Percentiles rank a stretch among this genome's conserved stretches.
phyloP scores from a whole-genome alignment of 345 rosid genomes.

The Rhizophora mangle region DNA sequence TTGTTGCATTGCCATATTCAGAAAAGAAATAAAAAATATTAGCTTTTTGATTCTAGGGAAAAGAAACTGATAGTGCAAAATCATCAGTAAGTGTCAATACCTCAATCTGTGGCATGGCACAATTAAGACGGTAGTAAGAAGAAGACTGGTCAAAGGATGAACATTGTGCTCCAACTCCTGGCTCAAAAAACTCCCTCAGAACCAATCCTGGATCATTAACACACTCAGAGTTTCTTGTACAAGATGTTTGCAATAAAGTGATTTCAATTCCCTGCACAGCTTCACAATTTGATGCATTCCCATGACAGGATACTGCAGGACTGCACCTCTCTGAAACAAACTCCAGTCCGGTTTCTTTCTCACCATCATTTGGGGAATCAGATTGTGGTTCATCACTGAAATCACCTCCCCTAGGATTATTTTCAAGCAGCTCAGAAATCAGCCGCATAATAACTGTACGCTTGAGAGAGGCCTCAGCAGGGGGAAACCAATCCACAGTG shows the following conservation, averaged over 20 bases:
- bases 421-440: conserved; percentile 64
- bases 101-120: conserved; percentile 51
- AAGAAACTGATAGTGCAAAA: conserved; percentile 6
- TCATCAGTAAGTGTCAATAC: conserved; percentile 37
- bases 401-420: conserved; percentile 36
- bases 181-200: conserved; percentile 70
- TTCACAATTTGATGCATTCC: conserved; percentile 44
- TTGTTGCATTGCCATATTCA: too few relatives aligned
- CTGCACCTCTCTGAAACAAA: conserved; percentile 40
- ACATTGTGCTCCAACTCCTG: conserved; percentile 58
- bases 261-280: conserved; percentile 63
- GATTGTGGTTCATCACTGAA: conserved; percentile 39
- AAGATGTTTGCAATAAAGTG: conserved; percentile 57
- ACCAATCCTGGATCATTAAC: conserved; percentile 69
- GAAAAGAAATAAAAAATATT: too few relatives aligned
- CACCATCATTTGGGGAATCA: conserved; percentile 36
- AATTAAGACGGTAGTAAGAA: conserved; percentile 53
- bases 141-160: conserved; percentile 57
- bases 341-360: conserved; percentile 38
- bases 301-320: conserved; percentile 39
- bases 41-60: too few relatives aligned
- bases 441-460: conserved; percentile 81
- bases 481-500: conserved; percentile 77
- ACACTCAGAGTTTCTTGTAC: conserved; percentile 53
- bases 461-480: conserved; percentile 86